Conservation (phyloP, 2,329 filamentous ascomycete species). For the Helotiales sp. region DNA sequence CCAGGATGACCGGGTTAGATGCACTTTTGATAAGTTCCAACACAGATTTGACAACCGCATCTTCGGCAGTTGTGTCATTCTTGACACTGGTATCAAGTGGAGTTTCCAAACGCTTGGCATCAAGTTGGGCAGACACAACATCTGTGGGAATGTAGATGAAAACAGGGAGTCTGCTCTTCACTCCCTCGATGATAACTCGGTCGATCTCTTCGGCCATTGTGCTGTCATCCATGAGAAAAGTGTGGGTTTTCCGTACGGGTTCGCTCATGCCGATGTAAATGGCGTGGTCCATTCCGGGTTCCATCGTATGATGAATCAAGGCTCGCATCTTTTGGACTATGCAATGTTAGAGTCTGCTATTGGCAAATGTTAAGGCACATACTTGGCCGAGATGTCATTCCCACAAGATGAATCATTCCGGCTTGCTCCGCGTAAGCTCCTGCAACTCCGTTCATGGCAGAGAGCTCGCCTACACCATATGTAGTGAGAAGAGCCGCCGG, state of each 20-base stretch:
- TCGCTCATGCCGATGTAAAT: constrained; percentile 56
- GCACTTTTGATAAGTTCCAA: constrained; percentile 51
- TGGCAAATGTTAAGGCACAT: background rate
- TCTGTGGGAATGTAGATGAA: constrained; percentile 62
- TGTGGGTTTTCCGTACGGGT: constrained; percentile 42
- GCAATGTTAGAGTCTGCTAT: background rate
- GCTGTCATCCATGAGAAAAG: constrained; percentile 61
- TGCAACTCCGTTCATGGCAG: constrained; percentile 63
- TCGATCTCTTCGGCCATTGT: constrained; percentile 59
- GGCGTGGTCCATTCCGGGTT: constrained; percentile 61
- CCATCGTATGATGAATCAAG: constrained; percentile 59
- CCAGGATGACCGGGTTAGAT: constrained; percentile 55
- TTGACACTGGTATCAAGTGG: constrained; percentile 35
- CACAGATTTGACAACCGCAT: constrained; percentile 44
- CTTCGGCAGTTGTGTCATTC: constrained; percentile 32
- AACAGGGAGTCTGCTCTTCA: constrained; percentile 59
- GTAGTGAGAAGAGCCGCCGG: constrained; percentile 53
- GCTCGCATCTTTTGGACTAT: constrained; percentile 49
- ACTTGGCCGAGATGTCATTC: constrained; percentile 41
- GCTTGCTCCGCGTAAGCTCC: constrained; percentile 62
- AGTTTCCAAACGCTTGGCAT: constrained; percentile 42
- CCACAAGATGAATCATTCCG: constrained; percentile 62
- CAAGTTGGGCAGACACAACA: constrained; percentile 49
- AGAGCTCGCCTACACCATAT: constrained; percentile 59
- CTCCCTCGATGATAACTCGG: constrained; percentile 53